Base-by-base conservation (phyloP, 352 stramenopile species). In the Aphanomyces stellatus region DNA sequence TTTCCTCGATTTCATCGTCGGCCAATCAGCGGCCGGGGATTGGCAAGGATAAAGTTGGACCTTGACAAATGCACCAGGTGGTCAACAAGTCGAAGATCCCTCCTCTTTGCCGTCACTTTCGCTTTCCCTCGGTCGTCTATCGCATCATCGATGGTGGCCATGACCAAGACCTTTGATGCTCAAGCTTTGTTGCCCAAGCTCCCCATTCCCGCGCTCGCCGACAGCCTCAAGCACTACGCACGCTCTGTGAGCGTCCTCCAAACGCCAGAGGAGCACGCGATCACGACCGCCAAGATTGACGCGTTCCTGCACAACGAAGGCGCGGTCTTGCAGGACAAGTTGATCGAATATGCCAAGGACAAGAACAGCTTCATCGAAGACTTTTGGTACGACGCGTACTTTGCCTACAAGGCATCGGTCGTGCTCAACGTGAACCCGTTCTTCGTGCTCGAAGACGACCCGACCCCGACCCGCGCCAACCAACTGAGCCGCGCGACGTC, bases 371-470 rank as follows among this genome's bases (percentile, higher is more conserved):
- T 83, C 75, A 93, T 93, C 53, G 85, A 93, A 62, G 93, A 97
- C 72, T 99, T 98, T 75, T 99, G 96, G 94, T 96, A 93, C 70
- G 96, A 98, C 65, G 84, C 90, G 33, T 99, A 99, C 73, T 74
- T 98, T 6, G 94, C 91, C 70, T 88, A 93, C 53, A 87, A 96
- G 74, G 88, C 75, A 49, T 93, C 81, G 8, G 89, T 98, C 11
- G 93, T 98, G 59, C 80, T 99, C 51, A 98, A 99, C 72, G 82
- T 98, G 24, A 99, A 99, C 74, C 93, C 95, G 31, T 98, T 97
- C 73, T 98, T 98, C 81, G 80, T 98, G 34, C 70, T 98, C 34
- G 91, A 98, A 64, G 86, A 94, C 72, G 88, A 96, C 71, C 82
- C 88, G 46, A 93, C 88, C 53, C 86, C 88, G 19, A 86, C 79